phyloP scores from a whole-genome alignment of 2,329 filamentous ascomycete genomes.

The Xylariaceae sp. region DNA sequence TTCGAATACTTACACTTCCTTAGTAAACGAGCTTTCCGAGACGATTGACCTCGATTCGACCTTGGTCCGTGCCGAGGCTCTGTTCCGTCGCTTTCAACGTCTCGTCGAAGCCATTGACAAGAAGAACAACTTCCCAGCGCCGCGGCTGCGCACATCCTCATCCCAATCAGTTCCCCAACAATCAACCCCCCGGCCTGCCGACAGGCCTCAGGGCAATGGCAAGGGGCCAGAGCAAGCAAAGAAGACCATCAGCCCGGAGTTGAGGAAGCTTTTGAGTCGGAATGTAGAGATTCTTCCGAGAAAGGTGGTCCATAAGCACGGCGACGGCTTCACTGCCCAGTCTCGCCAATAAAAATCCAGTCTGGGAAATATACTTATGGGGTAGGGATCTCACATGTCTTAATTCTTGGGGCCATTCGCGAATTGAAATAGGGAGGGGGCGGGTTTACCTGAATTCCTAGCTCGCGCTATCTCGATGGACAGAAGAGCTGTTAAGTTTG shows the following conservation, averaged over 20 bases:
- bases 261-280: slow-evolving; percentile 48
- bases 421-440: too few relatives aligned
- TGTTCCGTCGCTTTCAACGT: slow-evolving; percentile 83
- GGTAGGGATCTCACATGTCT: slow-evolving; percentile 12
- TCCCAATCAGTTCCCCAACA: slow-evolving; percentile 11
- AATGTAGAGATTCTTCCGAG: slow-evolving; percentile 27
- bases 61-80: slow-evolving; percentile 77
- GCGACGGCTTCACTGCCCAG: slow-evolving; percentile 22
- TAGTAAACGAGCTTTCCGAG: slow-evolving; percentile 90
- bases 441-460: too few relatives aligned
- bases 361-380: slow-evolving; percentile 1
- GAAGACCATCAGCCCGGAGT: slow-evolving; percentile 52
- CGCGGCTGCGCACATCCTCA: slow-evolving; percentile 28
- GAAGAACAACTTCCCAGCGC: slow-evolving; percentile 74
- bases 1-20: slow-evolving; percentile 8
- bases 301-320: slow-evolving; percentile 24
- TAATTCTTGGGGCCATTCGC: too few relatives aligned
- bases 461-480: too few relatives aligned
- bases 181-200: slow-evolving; percentile 16
- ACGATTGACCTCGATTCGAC: slow-evolving; percentile 88
- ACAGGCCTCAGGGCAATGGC: slow-evolving; percentile 26
- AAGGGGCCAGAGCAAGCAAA: slow-evolving; percentile 35
- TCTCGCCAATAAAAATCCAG: neutral
- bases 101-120: slow-evolving; percentile 90
- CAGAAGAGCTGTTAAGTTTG: too few relatives aligned